phyloP scores from a whole-genome alignment of 2,329 filamentous ascomycete species.

The Colletotrichum sp. region DNA sequence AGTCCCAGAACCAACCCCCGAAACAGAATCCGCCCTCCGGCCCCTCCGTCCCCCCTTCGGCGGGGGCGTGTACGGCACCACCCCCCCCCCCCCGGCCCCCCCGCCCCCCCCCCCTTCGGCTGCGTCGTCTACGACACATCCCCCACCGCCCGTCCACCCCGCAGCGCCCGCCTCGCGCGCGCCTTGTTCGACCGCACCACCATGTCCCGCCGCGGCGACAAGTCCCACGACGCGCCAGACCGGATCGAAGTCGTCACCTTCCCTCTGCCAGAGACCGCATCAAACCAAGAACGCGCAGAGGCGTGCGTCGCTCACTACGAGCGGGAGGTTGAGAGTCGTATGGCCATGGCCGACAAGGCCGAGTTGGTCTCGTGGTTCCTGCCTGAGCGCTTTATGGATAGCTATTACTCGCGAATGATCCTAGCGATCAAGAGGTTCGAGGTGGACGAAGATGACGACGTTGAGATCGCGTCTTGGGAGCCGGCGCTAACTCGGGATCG shows the following conservation, averaged over 20 bases:
- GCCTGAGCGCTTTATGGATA: neutral
- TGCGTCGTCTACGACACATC: neutral
- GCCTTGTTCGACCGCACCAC: neutral
- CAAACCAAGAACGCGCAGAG: neutral
- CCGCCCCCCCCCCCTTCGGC: neutral
- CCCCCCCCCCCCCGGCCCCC: neutral
- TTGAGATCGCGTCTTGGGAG: neutral
- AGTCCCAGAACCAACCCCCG: neutral
- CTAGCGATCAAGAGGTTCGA: neutral
- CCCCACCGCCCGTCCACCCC: neutral
- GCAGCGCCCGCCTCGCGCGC: neutral
- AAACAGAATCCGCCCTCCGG: neutral
- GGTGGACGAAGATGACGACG: neutral
- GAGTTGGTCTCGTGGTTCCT: neutral
- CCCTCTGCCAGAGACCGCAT: neutral
- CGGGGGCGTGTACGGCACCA: too few species aligned
- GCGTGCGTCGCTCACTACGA: neutral
- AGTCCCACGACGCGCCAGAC: neutral
- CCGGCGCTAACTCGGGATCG: neutral
- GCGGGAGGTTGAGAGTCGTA: neutral
- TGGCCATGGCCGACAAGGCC: neutral
- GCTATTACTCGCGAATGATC: neutral
- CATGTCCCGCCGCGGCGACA: neutral
- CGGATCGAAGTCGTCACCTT: neutral
- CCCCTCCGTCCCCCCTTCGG: neutral